Conservation (phyloP, 129 eudicot species). For the Heracleum sosnowskyi region DNA sequence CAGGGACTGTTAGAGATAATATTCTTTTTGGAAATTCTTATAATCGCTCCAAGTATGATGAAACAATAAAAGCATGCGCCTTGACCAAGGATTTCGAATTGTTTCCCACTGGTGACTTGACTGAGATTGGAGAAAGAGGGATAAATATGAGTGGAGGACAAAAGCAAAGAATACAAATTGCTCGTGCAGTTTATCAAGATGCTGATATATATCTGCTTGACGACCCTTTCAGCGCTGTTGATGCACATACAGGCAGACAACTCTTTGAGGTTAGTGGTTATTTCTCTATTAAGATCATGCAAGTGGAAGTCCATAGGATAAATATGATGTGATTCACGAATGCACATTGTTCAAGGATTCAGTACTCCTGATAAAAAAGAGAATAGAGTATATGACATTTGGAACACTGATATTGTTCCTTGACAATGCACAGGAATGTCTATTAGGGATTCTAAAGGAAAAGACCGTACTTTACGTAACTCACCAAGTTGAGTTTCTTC, state of each 20-base stretch:
- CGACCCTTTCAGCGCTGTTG: conserved; percentile 96
- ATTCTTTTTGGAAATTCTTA: conserved; percentile 35
- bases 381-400: background rate
- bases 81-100: conserved; percentile 85
- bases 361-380: background rate
- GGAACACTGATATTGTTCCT: background rate
- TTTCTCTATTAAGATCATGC: background rate
- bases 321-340: background rate
- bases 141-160: conserved; percentile 99
- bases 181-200: conserved; percentile 94
- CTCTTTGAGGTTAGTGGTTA: conserved; percentile 59
- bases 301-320: background rate
- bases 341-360: background rate
- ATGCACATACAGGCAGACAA: conserved; percentile 94
- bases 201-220: conserved; percentile 95
- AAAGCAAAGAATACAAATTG: conserved; percentile 96
- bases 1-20: conserved; percentile 44
- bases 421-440: conserved; percentile 53
- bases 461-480: conserved; percentile 88
- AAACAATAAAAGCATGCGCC: conserved; percentile 74
- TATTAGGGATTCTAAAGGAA: conserved; percentile 72
- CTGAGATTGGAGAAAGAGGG: conserved; percentile 95
- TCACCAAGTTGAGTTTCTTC: conserved; percentile 96
- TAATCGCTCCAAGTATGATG: conserved; percentile 33
- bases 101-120: conserved; percentile 67